These are phyloP conservation scores for Crassisporium funariophilum DNA, from an alignment of 768 basidiomycete species.

Conservation along the genomic window DNA sequence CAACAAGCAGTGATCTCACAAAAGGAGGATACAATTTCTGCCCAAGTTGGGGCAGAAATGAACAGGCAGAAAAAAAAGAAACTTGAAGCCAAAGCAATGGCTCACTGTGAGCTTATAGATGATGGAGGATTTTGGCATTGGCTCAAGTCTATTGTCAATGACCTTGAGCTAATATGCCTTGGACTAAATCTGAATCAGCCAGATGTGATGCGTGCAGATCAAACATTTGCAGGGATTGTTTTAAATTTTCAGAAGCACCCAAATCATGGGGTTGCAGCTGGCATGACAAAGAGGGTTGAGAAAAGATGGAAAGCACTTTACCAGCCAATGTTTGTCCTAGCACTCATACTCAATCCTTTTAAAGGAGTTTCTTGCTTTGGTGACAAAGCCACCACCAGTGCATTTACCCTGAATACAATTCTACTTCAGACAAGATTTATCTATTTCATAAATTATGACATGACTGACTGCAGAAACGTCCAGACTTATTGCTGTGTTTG, in stretches of 20 bases:
- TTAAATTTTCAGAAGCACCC: slow-evolving; percentile 26
- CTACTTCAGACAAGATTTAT: slow-evolving; percentile 20
- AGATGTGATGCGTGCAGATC: slow-evolving; percentile 26
- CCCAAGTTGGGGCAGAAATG: slow-evolving; percentile 30
- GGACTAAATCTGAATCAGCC: slow-evolving; percentile 27
- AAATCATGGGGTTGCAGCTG: slow-evolving; percentile 17
- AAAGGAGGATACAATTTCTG: slow-evolving; percentile 23
- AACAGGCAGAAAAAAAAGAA: slow-evolving; percentile 20
- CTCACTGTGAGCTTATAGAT: slow-evolving; percentile 24
- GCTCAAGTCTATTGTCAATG: slow-evolving; percentile 22
- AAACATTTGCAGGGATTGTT: slow-evolving; percentile 28
- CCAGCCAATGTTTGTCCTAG: slow-evolving; percentile 29
- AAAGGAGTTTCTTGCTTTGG: slow-evolving; percentile 30
- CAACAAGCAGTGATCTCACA: slow-evolving; percentile 18
- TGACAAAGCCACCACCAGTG: slow-evolving; percentile 22
- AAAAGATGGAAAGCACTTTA: slow-evolving; percentile 32
- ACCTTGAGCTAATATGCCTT: slow-evolving; percentile 31
- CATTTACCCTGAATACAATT: slow-evolving; percentile 22
- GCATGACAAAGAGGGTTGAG: slow-evolving; percentile 26
- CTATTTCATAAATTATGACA: not conserved
- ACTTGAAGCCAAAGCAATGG: slow-evolving; percentile 15
- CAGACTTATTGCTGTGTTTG: slow-evolving; percentile 16
- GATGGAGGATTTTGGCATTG: slow-evolving; percentile 18
- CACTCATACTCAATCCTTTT: slow-evolving; percentile 30
- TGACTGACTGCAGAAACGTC: slow-evolving; percentile 2